Conservation (phyloP, 345 rosid species). For the Bruguiera sexangula region DNA sequence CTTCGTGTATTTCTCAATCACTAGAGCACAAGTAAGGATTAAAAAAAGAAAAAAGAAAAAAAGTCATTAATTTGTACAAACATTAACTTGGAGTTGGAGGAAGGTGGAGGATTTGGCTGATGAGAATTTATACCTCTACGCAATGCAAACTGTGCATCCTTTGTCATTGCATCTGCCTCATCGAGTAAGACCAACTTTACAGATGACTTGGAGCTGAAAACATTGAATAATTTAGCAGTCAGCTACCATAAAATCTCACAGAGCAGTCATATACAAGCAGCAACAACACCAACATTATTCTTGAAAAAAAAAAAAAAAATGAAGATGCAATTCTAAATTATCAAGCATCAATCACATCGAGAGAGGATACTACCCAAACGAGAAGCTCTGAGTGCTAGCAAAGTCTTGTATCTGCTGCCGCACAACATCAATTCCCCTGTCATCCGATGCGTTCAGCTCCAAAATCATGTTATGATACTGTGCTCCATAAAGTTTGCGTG, state of each 20-base stretch:
- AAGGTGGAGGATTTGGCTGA: too few relatives aligned
- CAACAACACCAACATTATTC: too few relatives aligned
- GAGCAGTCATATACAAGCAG: neutral
- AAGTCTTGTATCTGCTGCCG: slow-evolving; percentile 95
- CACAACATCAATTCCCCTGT: slow-evolving; percentile 92
- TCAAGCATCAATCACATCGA: too few relatives aligned
- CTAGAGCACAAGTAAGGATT: slow-evolving; percentile 33
- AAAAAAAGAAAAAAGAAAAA: slow-evolving; percentile 8
- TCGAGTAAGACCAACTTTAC: slow-evolving; percentile 91
- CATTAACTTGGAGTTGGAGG: neutral
- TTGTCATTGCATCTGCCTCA: slow-evolving; percentile 98
- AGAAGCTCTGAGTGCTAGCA: slow-evolving; percentile 97
- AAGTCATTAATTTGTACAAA: slow-evolving; percentile 3
- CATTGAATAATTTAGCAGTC: slow-evolving; percentile 6
- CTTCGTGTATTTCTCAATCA: slow-evolving; percentile 96
- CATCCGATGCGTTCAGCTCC: slow-evolving; percentile 95
- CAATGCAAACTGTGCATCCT: slow-evolving; percentile 97
- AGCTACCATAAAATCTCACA: neutral
- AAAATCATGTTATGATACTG: slow-evolving; percentile 89
- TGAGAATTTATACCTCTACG: slow-evolving; percentile 59
- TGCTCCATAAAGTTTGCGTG: slow-evolving; percentile 86
- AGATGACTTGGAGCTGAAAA: slow-evolving; percentile 58
- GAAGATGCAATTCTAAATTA: too few relatives aligned
- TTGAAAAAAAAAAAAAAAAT: too few relatives aligned
- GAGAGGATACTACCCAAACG: slow-evolving; percentile 48